Percentiles rank a stretch among this genome's conserved stretches.
Conservation (phyloP, 768 basidiomycete species). For the Mrakia blollopis region DNA sequence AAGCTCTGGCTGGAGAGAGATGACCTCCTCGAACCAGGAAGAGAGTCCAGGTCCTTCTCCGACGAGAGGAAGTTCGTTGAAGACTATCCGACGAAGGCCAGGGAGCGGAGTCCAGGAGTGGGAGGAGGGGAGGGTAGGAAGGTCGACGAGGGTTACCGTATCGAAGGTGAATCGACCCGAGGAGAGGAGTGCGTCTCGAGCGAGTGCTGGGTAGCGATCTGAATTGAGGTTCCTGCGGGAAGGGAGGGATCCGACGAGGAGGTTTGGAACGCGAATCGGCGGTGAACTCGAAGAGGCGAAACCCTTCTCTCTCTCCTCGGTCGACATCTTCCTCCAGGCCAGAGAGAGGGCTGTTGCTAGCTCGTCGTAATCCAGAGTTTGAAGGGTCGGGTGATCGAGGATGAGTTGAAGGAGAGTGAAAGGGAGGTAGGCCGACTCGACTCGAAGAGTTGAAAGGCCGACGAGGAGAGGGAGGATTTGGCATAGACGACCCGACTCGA, state of each 20-base stretch:
- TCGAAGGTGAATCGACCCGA: background rate
- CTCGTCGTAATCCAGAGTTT: background rate
- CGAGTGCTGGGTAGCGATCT: conserved; percentile 4
- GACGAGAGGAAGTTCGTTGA: background rate
- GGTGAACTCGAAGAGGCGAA: background rate
- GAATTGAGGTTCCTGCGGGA: conserved; percentile 13
- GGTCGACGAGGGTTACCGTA: background rate
- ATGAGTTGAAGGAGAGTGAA: background rate
- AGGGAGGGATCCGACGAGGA: conserved; percentile 2
- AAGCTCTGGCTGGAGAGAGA: background rate
- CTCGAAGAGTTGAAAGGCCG: background rate
- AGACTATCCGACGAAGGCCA: background rate
- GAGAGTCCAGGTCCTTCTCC: background rate
- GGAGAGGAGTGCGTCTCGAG: background rate
- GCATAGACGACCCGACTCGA: background rate
- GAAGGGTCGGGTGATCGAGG: background rate
- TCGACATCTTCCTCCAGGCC: background rate
- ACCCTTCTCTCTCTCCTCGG: background rate
- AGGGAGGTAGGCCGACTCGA: background rate
- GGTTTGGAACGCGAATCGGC: background rate
- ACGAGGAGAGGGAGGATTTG: background rate
- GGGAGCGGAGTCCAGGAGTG: conserved; percentile 1
- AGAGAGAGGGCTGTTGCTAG: background rate
- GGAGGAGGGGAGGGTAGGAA: background rate
- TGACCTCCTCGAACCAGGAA: background rate